A percentile compares a stretch with the other conserved stretches of the same genome.
phyloP scores from a whole-genome alignment of 2,329 filamentous ascomycete genomes.

The Cladorrhinum sp. region DNA sequence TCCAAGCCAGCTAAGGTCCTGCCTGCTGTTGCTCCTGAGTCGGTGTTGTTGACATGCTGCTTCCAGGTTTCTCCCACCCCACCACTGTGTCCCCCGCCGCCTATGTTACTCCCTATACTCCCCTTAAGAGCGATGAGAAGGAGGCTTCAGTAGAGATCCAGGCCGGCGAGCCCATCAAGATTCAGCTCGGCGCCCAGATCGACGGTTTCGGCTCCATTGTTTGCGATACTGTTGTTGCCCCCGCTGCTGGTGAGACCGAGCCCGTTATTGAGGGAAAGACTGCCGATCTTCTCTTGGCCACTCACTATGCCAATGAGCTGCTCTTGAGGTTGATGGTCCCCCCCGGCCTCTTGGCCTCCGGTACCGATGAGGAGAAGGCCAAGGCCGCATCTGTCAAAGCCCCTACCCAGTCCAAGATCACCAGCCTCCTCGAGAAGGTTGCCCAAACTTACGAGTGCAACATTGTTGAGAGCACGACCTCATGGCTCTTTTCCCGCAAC shows the following conservation, averaged over 20 bases:
- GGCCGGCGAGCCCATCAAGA: conserved; percentile 86
- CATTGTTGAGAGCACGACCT: conserved; percentile 95
- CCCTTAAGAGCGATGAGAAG: conserved; percentile 77
- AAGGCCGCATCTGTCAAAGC: conserved; percentile 82
- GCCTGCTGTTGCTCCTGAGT: conserved; percentile 1
- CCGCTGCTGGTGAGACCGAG: conserved; percentile 56
- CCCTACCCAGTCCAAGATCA: conserved; percentile 83
- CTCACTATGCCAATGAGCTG: conserved; percentile 93
- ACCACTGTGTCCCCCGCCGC: conserved; percentile 92
- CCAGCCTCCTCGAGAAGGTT: conserved; percentile 82
- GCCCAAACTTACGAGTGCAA: conserved; percentile 88
- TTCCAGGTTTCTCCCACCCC: conserved; percentile 79
- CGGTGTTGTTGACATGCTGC: not conserved
- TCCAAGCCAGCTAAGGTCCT: not conserved
- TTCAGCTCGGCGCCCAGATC: conserved; percentile 98
- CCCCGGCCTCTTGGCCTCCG: conserved; percentile 76
- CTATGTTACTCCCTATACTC: conserved; percentile 95
- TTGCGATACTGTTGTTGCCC: conserved; percentile 84
- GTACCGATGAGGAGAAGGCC: conserved; percentile 91
- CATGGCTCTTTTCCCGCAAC: conserved; percentile 93
- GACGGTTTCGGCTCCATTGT: conserved; percentile 96
- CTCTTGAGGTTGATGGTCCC: conserved; percentile 88
- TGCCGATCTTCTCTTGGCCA: conserved; percentile 86
- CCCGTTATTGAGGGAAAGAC: conserved; percentile 69
- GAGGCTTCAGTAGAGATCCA: conserved; percentile 80